Conservation (phyloP, 2,329 filamentous ascomycete species). For the Curvularia eragrostidis region DNA sequence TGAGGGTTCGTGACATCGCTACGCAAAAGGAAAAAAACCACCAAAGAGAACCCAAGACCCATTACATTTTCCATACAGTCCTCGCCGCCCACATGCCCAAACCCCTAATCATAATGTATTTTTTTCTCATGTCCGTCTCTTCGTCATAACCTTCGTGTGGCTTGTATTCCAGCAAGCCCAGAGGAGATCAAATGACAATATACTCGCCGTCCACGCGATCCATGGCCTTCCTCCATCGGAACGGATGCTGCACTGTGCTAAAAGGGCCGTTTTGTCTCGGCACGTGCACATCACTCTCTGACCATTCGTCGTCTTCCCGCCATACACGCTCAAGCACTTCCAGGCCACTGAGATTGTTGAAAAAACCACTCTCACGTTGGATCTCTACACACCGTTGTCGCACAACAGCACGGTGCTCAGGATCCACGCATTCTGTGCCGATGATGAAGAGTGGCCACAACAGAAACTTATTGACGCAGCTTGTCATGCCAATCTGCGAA, state of each 20-base stretch:
- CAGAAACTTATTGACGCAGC: constrained; percentile 82
- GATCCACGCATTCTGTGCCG: constrained; percentile 86
- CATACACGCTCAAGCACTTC: constrained; percentile 87
- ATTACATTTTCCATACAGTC: constrained; percentile 9
- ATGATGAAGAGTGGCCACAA: constrained; percentile 93
- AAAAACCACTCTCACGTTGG: constrained; percentile 86
- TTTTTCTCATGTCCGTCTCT: constrained; percentile 12
- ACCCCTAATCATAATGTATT: constrained; percentile 15
- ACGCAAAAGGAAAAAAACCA: constrained; percentile 10
- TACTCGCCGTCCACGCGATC: constrained; percentile 59
- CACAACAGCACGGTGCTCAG: constrained; percentile 78
- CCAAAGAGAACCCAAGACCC: constrained; percentile 4
- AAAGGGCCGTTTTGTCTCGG: constrained; percentile 30
- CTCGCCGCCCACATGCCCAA: constrained; percentile 6
- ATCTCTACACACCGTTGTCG: constrained; percentile 83
- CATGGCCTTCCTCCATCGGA: constrained; percentile 61
- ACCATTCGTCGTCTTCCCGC: constrained; percentile 60
- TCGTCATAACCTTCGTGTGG: constrained; percentile 16
- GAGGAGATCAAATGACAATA: constrained; percentile 54
- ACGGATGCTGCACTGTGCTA: constrained; percentile 46
- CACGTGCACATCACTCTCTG: constrained; percentile 31
- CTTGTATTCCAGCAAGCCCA: constrained; percentile 24
- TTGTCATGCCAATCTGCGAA: constrained; percentile 74
- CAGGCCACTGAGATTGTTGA: constrained; percentile 87
- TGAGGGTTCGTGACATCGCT: constrained; percentile 7